These are phyloP conservation scores for Ogataea saltuana DNA, from an alignment of 805 yeast species.

Conservation along the genomic window DNA sequence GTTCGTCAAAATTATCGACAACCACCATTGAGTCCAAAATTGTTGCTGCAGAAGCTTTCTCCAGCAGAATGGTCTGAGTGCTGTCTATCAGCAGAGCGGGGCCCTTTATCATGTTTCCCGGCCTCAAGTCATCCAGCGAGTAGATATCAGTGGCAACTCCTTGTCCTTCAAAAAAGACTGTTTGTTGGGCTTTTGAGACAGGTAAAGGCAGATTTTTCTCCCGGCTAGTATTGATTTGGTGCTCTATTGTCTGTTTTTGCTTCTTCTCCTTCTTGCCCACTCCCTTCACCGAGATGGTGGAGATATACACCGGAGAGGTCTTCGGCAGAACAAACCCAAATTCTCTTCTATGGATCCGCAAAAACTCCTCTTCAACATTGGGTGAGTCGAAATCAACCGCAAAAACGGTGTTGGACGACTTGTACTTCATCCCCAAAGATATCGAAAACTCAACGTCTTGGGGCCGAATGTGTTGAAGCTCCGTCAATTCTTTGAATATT, in stretches of 20 bases:
- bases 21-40: slow-evolving; percentile 39
- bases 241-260: slow-evolving; percentile 1
- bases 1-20: slow-evolving; percentile 19
- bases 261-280: slow-evolving; percentile 26
- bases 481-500: neutral
- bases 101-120: slow-evolving; percentile 37
- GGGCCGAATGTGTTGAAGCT: slow-evolving; percentile 35
- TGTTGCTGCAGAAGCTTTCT: slow-evolving; percentile 39
- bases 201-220: neutral
- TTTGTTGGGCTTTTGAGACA: slow-evolving; percentile 7
- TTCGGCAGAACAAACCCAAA: slow-evolving; percentile 62
- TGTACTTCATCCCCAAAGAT: slow-evolving; percentile 73
- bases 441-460: slow-evolving; percentile 56
- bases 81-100: slow-evolving; percentile 39
- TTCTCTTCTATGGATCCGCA: slow-evolving; percentile 61
- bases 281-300: slow-evolving; percentile 54
- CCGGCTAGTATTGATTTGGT: slow-evolving; percentile 1
- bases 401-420: slow-evolving; percentile 83
- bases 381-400: slow-evolving; percentile 49
- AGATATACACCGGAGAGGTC: slow-evolving; percentile 23
- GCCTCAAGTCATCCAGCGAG: slow-evolving; percentile 31
- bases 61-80: slow-evolving; percentile 42
- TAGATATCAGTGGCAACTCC: slow-evolving; percentile 29
- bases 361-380: slow-evolving; percentile 46
- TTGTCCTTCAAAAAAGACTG: slow-evolving; percentile 12